Percentiles rank a stretch among this genome's conserved stretches.
These are phyloP conservation scores for Moricandia moricandioides DNA, from an alignment of 345 rosid genomes.

Conservation along the genomic window DNA sequence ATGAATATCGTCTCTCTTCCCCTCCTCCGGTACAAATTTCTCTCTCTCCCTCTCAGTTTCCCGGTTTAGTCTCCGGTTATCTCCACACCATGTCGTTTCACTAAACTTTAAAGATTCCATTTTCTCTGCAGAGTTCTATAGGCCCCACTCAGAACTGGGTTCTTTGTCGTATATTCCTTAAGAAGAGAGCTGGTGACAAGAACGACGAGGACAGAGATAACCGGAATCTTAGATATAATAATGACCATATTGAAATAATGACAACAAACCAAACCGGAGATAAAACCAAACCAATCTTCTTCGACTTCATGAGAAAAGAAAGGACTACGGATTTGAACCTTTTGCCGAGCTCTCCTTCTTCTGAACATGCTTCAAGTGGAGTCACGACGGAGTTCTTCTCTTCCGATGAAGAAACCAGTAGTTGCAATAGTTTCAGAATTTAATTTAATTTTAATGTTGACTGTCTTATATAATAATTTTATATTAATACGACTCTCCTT, in stretches of 20 bases:
- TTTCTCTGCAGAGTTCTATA: conserved; percentile 36
- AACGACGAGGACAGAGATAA: conserved; percentile 31
- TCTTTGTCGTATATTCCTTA: conserved; percentile 83
- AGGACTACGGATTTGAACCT: conserved; percentile 58
- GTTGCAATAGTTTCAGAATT: conserved; percentile 69
- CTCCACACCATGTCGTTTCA: background rate
- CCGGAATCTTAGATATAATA: conserved; percentile 26
- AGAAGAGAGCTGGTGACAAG: conserved; percentile 52
- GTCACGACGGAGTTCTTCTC: conserved; percentile 61
- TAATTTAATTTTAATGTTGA: conserved; percentile 40
- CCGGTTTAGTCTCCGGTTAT: conserved; percentile 5
- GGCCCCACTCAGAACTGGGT: conserved; percentile 71
- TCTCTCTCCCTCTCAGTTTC: background rate
- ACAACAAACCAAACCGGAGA: conserved; percentile 16
- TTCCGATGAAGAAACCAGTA: conserved; percentile 67
- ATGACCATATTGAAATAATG: conserved; percentile 22
- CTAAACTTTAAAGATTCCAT: background rate
- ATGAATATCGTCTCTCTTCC: conserved; percentile 75
- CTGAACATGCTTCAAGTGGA: conserved; percentile 71
- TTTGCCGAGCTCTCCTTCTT: conserved; percentile 54
- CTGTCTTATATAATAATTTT: conserved; percentile 21
- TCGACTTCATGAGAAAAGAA: conserved; percentile 69
- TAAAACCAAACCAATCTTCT: conserved; percentile 48
- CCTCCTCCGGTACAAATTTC: conserved; percentile 29
- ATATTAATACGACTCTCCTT: conserved; percentile 30